These are phyloP conservation scores for Pestalotiopsis fici DNA, from an alignment of 2,329 filamentous ascomycete genomes.

Conservation along the genomic window DNA sequence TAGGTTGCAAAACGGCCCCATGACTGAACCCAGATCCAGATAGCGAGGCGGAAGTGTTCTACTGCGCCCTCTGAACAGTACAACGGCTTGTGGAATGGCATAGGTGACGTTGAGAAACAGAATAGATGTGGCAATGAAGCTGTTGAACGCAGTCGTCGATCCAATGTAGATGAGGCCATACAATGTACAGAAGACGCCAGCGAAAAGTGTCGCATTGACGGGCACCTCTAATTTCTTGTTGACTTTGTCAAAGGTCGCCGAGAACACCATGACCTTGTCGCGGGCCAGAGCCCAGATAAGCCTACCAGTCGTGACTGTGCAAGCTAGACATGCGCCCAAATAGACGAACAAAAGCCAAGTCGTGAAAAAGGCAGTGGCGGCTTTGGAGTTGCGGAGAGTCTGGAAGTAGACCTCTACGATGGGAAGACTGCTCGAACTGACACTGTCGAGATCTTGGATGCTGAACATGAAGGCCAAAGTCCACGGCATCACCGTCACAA, in stretches of 20 bases:
- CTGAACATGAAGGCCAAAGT: neutral
- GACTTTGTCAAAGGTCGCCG: neutral
- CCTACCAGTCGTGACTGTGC: neutral
- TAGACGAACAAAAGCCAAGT: neutral
- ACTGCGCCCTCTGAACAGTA: neutral
- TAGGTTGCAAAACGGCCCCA: neutral
- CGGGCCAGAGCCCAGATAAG: neutral
- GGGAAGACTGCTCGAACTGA: neutral
- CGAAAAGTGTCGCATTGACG: neutral
- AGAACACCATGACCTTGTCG: neutral
- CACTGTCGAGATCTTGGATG: neutral
- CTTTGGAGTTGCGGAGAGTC: neutral
- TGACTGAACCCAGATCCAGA: neutral
- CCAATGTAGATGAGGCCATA: neutral
- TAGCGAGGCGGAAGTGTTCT: neutral
- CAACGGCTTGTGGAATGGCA: neutral
- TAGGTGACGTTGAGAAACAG: neutral
- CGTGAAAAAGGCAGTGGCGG: neutral
- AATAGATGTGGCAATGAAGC: neutral
- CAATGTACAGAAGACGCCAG: neutral
- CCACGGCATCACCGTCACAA: neutral
- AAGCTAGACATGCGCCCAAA: neutral
- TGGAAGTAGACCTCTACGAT: neutral
- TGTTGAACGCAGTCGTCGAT: neutral
- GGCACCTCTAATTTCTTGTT: neutral